Conservation (phyloP, 352 stramenopile genomes). For the Phytophthora pinifolia region DNA sequence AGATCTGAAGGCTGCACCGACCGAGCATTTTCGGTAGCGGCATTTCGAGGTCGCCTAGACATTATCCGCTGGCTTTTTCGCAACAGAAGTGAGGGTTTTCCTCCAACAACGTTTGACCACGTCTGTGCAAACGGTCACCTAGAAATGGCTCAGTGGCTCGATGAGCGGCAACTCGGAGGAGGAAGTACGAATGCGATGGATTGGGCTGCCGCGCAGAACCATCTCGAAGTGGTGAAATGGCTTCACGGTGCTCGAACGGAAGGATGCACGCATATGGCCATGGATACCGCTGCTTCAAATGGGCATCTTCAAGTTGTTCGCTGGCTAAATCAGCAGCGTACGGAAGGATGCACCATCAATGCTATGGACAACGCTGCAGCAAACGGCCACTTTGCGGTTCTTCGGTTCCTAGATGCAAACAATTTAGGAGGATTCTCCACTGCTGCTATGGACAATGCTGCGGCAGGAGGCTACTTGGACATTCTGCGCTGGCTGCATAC, state of each 20-base stretch:
- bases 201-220: neutral
- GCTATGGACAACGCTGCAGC: conserved; percentile 4
- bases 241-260: neutral
- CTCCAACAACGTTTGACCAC: conserved; percentile 2
- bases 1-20: conserved; percentile 1
- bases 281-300: neutral
- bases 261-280: neutral
- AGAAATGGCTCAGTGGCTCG: neutral
- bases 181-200: neutral
- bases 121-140: conserved; percentile 1
- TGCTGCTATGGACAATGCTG: conserved; percentile 8
- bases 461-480: neutral
- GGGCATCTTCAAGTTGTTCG: neutral
- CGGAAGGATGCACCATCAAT: neutral
- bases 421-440: neutral
- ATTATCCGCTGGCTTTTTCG: neutral
- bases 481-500: conserved; percentile 2
- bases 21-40: neutral
- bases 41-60: neutral
- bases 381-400: conserved; percentile 10
- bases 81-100: neutral
- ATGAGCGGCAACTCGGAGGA: neutral
- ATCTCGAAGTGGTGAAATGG: neutral
- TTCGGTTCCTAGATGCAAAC: conserved; percentile 1
- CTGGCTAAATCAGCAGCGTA: neutral